Percentiles rank a stretch among this genome's conserved stretches.
phyloP scores from a whole-genome alignment of 2,329 filamentous ascomycete species.

The Fusarium coffeatum region DNA sequence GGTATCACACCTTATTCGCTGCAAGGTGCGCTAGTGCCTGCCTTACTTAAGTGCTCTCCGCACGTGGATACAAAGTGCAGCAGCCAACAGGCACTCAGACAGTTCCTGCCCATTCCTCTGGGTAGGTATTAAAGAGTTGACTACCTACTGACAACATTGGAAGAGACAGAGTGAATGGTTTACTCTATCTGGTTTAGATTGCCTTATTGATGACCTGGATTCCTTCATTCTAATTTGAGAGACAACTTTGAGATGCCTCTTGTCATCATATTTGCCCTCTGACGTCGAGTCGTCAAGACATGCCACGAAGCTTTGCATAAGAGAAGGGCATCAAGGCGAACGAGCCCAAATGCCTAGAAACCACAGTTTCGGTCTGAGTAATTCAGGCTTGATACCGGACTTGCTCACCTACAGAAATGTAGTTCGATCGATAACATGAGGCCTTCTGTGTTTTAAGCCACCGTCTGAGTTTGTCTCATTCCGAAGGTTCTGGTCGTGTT shows the following conservation, averaged over 20 bases:
- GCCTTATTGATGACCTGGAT: background rate
- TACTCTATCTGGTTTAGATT: background rate
- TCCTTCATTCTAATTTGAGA: background rate
- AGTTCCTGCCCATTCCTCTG: background rate
- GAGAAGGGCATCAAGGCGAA: slow-evolving; percentile 31
- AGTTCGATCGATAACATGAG: slow-evolving; percentile 22
- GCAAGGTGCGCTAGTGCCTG: background rate
- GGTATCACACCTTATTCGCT: background rate
- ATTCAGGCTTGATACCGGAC: slow-evolving; percentile 20
- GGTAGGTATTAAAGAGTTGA: background rate
- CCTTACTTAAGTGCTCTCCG: background rate
- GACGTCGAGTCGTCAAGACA: slow-evolving; percentile 27
- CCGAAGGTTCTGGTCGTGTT: slow-evolving; percentile 12
- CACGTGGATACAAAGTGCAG: slow-evolving; percentile 9
- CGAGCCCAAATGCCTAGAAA: slow-evolving; percentile 27
- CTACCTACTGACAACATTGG: background rate
- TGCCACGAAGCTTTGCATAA: slow-evolving; percentile 50
- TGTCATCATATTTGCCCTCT: background rate
- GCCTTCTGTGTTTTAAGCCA: slow-evolving; percentile 36
- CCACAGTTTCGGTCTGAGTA: slow-evolving; percentile 18
- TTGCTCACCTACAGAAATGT: slow-evolving; percentile 15
- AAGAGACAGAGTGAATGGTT: background rate
- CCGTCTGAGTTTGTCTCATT: slow-evolving; percentile 30
- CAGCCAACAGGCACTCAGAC: background rate
- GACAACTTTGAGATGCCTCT: background rate